Evolutionary conservation across 2,329 filamentous ascomycete genomes (phyloP), one percentile per base, ranked within the genome.

Genomic region (Neofusicoccum sp.): DNA sequence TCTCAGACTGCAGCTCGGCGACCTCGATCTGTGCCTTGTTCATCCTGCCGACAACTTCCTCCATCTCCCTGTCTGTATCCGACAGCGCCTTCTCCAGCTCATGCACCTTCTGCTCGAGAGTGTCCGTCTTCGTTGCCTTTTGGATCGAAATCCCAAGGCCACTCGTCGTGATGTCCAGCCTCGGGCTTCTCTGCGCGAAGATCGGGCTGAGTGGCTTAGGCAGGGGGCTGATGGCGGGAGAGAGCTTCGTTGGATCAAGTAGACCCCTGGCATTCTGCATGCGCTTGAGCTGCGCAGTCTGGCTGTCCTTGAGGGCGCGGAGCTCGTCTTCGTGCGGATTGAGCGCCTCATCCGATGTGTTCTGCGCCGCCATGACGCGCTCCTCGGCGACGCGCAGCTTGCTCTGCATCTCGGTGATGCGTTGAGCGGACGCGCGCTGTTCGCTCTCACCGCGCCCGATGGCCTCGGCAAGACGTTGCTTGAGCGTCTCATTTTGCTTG

Each of bases 251-350:
- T 3, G 65, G 68, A 16, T 68, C 79, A 38, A 61, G 31, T 9
- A 59, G 26, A 24, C 49, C 59, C 26, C 51, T 34, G 26, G 53
- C 60, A 12, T 9, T 51, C 72, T 87, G 87, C 69, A 91, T 84
- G 12, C 93, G 89, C 65, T 87, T 86, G 33, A 98, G 84, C 69
- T 95, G 89, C 16, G 82, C 80, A 70, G 85, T 91, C 70, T 95
- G 87, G 62, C 86, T 89, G 60, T 96, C 91, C 66, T 89, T 88
- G 59, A 98, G 78, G 24, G 83, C 80, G 16, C 84, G 79, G 38
- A 96, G 84, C 75, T 97, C 92, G 38, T 95, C 91, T 73, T 98
- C 95, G 70, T 97, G 92, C 51, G 86, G 87, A 44, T 85, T 79
- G 61, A 98, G 86, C 40, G 88, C 87, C 51, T 93, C 92, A 72